Conservation (phyloP, 306 rosid genomes). For the Lathyrus oleraceus region DNA sequence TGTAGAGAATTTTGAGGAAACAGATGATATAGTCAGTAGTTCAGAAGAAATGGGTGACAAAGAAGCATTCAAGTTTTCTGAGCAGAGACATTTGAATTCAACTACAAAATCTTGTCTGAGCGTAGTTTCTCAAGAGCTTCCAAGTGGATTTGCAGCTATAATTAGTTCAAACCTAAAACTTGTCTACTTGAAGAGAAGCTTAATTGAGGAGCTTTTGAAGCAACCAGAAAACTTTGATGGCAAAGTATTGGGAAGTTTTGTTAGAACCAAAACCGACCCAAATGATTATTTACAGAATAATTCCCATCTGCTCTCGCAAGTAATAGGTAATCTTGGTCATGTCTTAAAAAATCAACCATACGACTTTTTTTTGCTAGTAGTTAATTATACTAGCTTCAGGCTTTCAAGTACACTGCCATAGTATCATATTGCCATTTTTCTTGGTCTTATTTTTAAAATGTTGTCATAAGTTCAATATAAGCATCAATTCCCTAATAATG, state of each 20-base stretch:
- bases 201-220: slow-evolving; percentile 62
- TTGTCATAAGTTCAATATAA: slow-evolving; percentile 1
- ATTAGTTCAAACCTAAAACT: slow-evolving; percentile 60
- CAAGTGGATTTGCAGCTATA: slow-evolving; percentile 58
- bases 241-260: slow-evolving; percentile 71
- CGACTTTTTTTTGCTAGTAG: slow-evolving; percentile 5
- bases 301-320: slow-evolving; percentile 62
- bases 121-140: slow-evolving; percentile 34
- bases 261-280: slow-evolving; percentile 66
- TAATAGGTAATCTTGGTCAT: slow-evolving; percentile 53
- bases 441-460: slow-evolving; percentile 18
- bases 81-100: slow-evolving; percentile 37
- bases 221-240: slow-evolving; percentile 50
- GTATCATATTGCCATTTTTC: neutral
- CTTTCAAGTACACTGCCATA: slow-evolving; percentile 20
- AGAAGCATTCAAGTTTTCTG: slow-evolving; percentile 27
- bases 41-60: slow-evolving; percentile 46
- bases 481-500: neutral
- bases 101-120: slow-evolving; percentile 32
- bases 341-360: slow-evolving; percentile 6
- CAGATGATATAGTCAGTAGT: slow-evolving; percentile 44
- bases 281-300: slow-evolving; percentile 68
- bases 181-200: slow-evolving; percentile 68
- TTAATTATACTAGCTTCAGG: slow-evolving; percentile 12
- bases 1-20: slow-evolving; percentile 53